phyloP scores from a whole-genome alignment of 139 green algal species.

The Chlamydomonas incerta region DNA sequence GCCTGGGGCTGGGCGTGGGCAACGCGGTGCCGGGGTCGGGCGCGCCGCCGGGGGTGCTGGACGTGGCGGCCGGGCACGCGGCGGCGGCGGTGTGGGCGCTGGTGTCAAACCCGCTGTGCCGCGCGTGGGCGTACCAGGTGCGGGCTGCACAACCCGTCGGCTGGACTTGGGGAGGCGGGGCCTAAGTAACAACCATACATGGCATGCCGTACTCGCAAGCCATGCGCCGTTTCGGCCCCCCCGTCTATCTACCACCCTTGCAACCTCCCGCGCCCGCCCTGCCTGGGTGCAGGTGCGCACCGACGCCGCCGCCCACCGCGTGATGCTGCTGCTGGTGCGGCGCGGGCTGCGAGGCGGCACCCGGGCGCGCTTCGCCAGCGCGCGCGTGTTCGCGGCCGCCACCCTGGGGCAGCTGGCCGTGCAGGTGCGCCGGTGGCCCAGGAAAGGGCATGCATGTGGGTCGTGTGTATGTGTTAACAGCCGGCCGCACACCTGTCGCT shows the following conservation, averaged over 20 bases:
- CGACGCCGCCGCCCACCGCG: constrained; percentile 17
- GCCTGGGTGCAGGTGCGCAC: constrained; percentile 15
- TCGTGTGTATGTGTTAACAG: background rate
- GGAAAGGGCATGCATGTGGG: no score
- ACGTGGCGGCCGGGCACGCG: constrained; percentile 42
- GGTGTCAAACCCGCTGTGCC: constrained; percentile 41
- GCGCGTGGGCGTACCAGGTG: constrained; percentile 42
- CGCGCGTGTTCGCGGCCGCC: constrained; percentile 29
- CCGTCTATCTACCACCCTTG: no score
- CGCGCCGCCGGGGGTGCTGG: constrained; percentile 14
- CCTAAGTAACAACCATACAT: no score
- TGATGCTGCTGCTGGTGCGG: constrained; percentile 42
- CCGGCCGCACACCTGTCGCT: background rate
- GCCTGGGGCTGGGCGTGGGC: background rate
- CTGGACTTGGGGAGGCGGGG: no score
- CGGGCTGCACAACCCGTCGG: background rate
- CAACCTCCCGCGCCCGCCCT: no score
- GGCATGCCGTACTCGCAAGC: no score
- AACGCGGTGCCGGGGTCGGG: background rate
- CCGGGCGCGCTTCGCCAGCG: constrained; percentile 38
- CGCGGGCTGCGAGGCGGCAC: constrained; percentile 42
- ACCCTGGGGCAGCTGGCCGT: constrained; percentile 45
- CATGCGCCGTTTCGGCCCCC: no score
- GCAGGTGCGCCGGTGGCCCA: constrained; percentile 13
- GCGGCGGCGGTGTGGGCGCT: constrained; percentile 47